Evolutionary conservation across 1,139 yeast species (phyloP).

Genomic region (Suhomyces choctaworum): DNA sequence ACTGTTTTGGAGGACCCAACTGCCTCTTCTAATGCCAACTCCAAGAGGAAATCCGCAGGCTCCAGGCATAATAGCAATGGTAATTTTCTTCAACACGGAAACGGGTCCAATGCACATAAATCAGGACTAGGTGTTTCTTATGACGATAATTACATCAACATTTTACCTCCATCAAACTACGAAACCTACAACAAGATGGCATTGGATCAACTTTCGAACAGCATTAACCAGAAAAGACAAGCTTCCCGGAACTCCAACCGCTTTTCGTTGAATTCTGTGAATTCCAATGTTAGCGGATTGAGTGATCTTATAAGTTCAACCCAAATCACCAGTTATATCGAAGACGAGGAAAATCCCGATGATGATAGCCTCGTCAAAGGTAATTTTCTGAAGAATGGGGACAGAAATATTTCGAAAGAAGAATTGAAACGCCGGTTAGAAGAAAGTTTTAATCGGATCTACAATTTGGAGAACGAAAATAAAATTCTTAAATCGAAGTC

Average conservation of each 20-base stretch:
- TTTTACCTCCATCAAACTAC: slow-evolving; percentile 25
- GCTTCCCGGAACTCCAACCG: slow-evolving; percentile 26
- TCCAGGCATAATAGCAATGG: slow-evolving; percentile 1
- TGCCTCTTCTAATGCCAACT: neutral
- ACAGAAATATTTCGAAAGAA: slow-evolving; percentile 30
- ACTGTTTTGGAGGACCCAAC: slow-evolving; percentile 42
- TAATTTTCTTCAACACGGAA: neutral
- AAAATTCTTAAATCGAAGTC: slow-evolving; percentile 18
- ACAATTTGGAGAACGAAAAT: slow-evolving; percentile 36
- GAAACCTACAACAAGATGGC: slow-evolving; percentile 41
- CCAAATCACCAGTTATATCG: slow-evolving; percentile 38
- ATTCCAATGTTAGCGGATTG: slow-evolving; percentile 44
- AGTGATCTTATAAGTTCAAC: slow-evolving; percentile 43
- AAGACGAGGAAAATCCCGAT: slow-evolving; percentile 23
- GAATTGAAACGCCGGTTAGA: slow-evolving; percentile 39
- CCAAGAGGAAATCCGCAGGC: slow-evolving; percentile 8
- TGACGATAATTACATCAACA: slow-evolving; percentile 34
- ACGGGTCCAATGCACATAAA: neutral
- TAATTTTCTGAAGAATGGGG: slow-evolving; percentile 3
- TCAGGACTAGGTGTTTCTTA: slow-evolving; percentile 17
- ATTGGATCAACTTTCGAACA: slow-evolving; percentile 31
- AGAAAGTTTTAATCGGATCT: slow-evolving; percentile 41
- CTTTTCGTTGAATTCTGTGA: slow-evolving; percentile 42
- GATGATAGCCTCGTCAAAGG: slow-evolving; percentile 11
- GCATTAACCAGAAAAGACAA: slow-evolving; percentile 12